Percentiles rank a stretch among this genome's conserved stretches.
Evolutionary conservation across 2,329 filamentous ascomycete species (phyloP).

Genomic region (Dactylellina cionopaga): DNA sequence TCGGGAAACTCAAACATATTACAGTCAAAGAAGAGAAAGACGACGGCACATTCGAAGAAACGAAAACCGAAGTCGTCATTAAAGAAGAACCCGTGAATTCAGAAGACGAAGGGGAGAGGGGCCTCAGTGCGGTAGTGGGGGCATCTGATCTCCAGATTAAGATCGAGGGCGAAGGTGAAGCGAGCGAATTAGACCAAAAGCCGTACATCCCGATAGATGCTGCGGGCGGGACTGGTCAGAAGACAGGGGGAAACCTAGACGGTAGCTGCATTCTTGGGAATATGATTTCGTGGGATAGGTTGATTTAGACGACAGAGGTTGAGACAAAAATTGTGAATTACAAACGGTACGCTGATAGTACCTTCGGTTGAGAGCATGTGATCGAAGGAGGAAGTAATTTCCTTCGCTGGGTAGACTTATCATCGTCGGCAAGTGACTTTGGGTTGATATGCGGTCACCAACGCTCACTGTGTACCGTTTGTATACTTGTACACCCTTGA

Average conservation of each 20-base stretch:
- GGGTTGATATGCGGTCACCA: no score
- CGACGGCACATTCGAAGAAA: constrained; percentile 35
- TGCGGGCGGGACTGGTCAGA: constrained; percentile 49
- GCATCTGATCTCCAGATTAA: constrained; percentile 39
- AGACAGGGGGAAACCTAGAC: constrained; percentile 47
- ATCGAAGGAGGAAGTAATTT: no score
- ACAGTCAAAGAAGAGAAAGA: constrained; percentile 34
- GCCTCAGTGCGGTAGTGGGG: not conserved
- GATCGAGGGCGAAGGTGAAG: constrained; percentile 11
- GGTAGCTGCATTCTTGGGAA: constrained; percentile 51
- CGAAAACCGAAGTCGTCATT: constrained; percentile 13
- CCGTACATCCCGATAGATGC: constrained; percentile 52
- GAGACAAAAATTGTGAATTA: no score
- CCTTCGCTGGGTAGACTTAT: no score
- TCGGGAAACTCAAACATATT: constrained; percentile 24
- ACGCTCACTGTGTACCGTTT: no score
- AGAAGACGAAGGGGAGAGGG: constrained; percentile 26
- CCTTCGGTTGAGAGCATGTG: no score
- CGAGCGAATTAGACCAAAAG: constrained; percentile 47
- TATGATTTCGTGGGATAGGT: constrained; percentile 41
- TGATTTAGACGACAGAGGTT: constrained; percentile 11
- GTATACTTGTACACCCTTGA: no score
- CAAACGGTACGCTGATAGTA: no score
- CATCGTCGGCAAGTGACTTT: no score
- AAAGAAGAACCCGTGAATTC: constrained; percentile 39